Percentiles rank a stretch among this genome's conserved stretches.
These are phyloP conservation scores for Leccinum fallax DNA, from an alignment of 1,284 basidiomycete species.

Conservation along the genomic window DNA sequence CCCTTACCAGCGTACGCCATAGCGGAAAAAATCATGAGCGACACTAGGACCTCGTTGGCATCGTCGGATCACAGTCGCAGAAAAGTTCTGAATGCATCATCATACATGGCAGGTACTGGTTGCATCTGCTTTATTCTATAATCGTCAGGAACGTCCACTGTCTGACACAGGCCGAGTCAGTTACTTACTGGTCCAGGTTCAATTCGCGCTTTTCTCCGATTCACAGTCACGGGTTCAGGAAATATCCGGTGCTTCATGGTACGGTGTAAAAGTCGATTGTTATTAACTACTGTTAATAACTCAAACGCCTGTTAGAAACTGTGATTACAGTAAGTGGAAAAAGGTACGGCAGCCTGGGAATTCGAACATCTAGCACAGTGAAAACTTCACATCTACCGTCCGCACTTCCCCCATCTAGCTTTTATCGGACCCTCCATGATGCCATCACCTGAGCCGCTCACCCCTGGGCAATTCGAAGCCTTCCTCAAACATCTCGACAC, in stretches of 20 bases:
- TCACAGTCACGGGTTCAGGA: no score
- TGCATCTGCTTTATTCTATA: neutral
- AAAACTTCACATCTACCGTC: neutral
- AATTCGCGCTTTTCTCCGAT: neutral
- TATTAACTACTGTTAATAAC: no score
- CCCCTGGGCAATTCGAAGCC: neutral
- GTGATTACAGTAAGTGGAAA: no score
- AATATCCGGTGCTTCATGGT: no score
- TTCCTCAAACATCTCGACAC: neutral
- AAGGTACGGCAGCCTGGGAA: no score
- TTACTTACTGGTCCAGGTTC: neutral
- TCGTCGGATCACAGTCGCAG: neutral
- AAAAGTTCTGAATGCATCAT: neutral
- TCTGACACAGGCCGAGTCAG: neutral
- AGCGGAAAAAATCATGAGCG: neutral
- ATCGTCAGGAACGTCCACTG: neutral
- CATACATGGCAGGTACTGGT: no score
- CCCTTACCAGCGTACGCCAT: neutral
- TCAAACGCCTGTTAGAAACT: no score
- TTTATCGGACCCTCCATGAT: neutral
- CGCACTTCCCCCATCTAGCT: neutral
- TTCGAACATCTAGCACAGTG: no score
- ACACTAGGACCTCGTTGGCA: neutral
- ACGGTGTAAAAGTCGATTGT: no score
- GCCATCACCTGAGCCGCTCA: neutral